Evolutionary conservation across 2,329 filamentous ascomycete genomes (phyloP), one percentile per base, ranked within the genome.

Genomic region (Tolypocladium guangdongense): DNA sequence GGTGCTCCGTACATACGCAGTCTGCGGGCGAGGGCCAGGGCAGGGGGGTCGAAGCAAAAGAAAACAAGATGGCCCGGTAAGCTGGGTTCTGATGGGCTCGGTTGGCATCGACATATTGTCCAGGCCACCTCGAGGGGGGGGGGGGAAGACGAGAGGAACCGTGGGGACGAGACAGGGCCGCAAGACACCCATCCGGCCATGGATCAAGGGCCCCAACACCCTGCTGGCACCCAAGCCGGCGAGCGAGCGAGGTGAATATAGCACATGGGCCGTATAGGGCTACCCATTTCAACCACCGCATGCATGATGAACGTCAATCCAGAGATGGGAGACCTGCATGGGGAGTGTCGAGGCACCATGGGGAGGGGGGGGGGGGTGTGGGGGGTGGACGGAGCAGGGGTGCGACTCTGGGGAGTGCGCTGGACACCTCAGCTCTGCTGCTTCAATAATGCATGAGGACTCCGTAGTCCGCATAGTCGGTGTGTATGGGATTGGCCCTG

Each of bases 31-130:
- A 54, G 24, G 3, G 49, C 46, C 49, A 48, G 55, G 49, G 41
- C 55, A 55, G 56, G 57, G 57, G 54, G 50, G 55, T 55, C 59
- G 62, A 65, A 64, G 63, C 56, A 62, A 63, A 63, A 52, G 57
- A 60, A 60, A 60, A 51, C 39, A 50, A 20, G 27, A 48, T 47
- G 49, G 52, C 48, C 52, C 49, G 48, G 39, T 41, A 51, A 38
- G 35, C 52, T 49, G 52, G 52, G 52, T 51, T 45, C 22, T 39
- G 52, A 46, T 16, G 52, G 48, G 45, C 45, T 43, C 30, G 50
- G 50, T 14, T 46, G 38, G 33, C 47, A 27, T n/a, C 43, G n/a
- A 46, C 24, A 43, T 22, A 43, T 27, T 45, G 41, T 18, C 27
- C 41, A 30, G 41, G 41, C 41, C 14, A 4, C 41, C 22, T 8